These are phyloP conservation scores for Aspergillus sp. DNA, from an alignment of 2,329 filamentous ascomycete genomes.

Conservation along the genomic window DNA sequence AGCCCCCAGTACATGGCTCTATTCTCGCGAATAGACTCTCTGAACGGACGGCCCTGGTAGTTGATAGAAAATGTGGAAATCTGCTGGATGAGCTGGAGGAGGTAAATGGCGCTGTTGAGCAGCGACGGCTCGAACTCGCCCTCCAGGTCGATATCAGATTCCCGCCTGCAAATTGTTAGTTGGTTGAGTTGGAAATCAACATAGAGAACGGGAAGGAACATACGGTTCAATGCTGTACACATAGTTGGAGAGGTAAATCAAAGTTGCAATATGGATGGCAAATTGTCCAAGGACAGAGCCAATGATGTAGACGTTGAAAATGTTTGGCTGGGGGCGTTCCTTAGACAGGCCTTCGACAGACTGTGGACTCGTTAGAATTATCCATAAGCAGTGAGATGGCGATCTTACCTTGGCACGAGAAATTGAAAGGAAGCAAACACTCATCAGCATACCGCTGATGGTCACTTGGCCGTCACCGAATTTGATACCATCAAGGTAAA, in stretches of 20 bases:
- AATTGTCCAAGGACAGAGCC: conserved; percentile 97
- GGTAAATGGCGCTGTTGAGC: conserved; percentile 94
- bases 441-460: conserved; percentile 99
- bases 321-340: conserved; percentile 95
- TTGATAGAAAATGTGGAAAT: conserved; percentile 99
- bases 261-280: conserved; percentile 86
- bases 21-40: conserved; percentile 93
- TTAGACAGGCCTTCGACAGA: conserved; percentile 94
- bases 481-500: conserved; percentile 98
- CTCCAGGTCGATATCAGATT: conserved; percentile 77
- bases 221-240: conserved; percentile 85
- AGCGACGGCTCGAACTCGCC: conserved; percentile 91
- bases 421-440: conserved; percentile 97
- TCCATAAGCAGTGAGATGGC: not conserved
- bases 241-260: conserved; percentile 90
- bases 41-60: conserved; percentile 97
- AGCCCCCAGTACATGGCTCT: conserved; percentile 98
- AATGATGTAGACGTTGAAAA: conserved; percentile 99
- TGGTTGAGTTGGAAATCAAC: conserved; percentile 30
- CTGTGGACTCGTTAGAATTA: conserved; percentile 33
- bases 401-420: conserved; percentile 79
- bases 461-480: conserved; percentile 98
- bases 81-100: conserved; percentile 96
- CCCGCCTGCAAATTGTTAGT: conserved; percentile 45
- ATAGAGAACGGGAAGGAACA: conserved; percentile 38